Evolutionary conservation across 768 basidiomycete genomes (phyloP), one percentile per base, ranked within the genome.

Genomic region (Piloderma croceum): DNA sequence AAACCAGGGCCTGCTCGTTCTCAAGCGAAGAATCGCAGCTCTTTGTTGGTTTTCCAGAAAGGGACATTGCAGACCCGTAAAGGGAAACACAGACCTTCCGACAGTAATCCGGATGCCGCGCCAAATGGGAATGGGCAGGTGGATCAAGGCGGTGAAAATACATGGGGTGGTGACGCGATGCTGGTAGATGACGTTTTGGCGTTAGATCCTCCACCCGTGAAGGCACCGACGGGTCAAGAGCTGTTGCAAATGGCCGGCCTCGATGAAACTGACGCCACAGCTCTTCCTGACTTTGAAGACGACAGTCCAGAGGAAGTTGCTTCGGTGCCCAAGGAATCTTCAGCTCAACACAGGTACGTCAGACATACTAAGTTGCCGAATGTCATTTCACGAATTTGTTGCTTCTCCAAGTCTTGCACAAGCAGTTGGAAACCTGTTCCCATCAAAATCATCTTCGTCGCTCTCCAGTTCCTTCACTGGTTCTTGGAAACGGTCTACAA

Each of bases 251-350:
- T 76, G 33, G 79, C 76, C 12, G 79, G 78, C 12, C 50, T 73
- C 15, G 57, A 70, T 36, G 17, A 46, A 7, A 45, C 57, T 22
- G 65, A 57, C 22, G 66, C 56, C 2, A 64, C 69, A 19, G 54
- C 45, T 0, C 68, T 84, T 19, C 63, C 74, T 6, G 79, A 81
- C 46, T 83, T 76, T 46, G 77, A 81, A 34, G 79, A 77, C n/a
- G 68, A 66, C 32, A 31, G 45, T 5, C 40, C 47, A 36, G 39
- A 49, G n/a, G 33, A 42, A 19, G 40, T 42, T 42, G 38, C 49
- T 24, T 10, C 47, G 10, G 45, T 29, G 18, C 34, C 43, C 34
- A 34, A 34, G 25, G 10, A 48, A 48, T 27, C 44, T 19, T 32
- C 42, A 19, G 40, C 48, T 18, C 55, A 59, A 36, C 52, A 51